A percentile compares a stretch with the other conserved stretches of the same genome.
Evolutionary conservation across 83 land plant species (phyloP).

Genomic region (Picea mariana): DNA sequence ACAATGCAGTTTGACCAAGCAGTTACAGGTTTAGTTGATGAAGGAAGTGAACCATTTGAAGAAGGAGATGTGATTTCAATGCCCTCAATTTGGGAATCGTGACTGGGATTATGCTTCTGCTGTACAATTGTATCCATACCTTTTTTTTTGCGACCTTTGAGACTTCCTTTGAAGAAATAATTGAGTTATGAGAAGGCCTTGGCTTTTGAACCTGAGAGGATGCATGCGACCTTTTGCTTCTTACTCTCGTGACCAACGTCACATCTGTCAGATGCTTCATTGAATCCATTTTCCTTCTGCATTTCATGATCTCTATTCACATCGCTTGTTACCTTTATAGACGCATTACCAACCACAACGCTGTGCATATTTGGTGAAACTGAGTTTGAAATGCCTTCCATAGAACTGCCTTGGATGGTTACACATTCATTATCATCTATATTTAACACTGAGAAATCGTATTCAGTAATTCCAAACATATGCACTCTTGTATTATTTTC

Average conservation of each 20-base stretch:
- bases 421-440: not conserved
- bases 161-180: not conserved
- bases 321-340: not conserved
- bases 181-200: not conserved
- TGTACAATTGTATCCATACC: not conserved
- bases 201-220: slow-evolving; percentile 9
- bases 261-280: too few species aligned
- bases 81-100: not conserved
- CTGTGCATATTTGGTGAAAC: not conserved
- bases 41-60: slow-evolving; percentile 10
- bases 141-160: not conserved
- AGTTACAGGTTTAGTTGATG: not conserved
- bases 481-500: not conserved
- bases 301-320: not conserved
- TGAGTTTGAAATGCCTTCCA: not conserved
- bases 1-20: slow-evolving; percentile 3
- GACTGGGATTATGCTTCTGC: not conserved
- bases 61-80: not conserved
- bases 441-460: not conserved
- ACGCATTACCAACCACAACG: not conserved
- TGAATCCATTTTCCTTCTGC: too few species aligned
- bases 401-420: not conserved
- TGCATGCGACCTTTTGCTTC: not conserved
- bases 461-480: not conserved
- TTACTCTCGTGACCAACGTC: too few species aligned